Evolutionary conservation across 1,139 yeast species (phyloP).

Genomic region (Spencermartinsiella ligniputridi): DNA sequence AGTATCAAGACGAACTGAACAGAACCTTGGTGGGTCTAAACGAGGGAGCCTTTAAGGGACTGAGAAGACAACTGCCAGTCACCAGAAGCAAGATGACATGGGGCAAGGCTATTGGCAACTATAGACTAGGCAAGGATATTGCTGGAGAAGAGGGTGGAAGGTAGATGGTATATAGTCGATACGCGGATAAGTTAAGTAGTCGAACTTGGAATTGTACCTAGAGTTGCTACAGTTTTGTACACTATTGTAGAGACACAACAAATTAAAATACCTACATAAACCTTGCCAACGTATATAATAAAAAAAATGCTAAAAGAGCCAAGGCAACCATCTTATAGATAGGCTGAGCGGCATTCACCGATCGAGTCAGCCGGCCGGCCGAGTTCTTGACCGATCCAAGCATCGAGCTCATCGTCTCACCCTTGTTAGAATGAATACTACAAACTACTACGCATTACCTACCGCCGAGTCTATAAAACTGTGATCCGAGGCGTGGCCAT

Average conservation of each 20-base stretch:
- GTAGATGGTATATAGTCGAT: too few species aligned
- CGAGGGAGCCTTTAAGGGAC: conserved; percentile 73
- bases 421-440: conserved; percentile 12
- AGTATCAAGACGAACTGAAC: conserved; percentile 56
- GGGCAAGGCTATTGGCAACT: conserved; percentile 91
- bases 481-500: conserved; percentile 56
- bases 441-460: conserved; percentile 9
- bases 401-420: conserved; percentile 52
- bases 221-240: too few species aligned
- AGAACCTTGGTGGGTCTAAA: conserved; percentile 67
- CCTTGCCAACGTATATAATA: conserved; percentile 63
- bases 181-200: too few species aligned
- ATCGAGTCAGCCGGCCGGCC: conserved; percentile 59
- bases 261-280: conserved; percentile 35
- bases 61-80: conserved; percentile 88
- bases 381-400: conserved; percentile 60
- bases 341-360: conserved; percentile 54
- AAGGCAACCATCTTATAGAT: conserved; percentile 53
- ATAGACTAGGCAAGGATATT: conserved; percentile 80
- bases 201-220: too few species aligned
- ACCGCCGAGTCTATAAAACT: conserved; percentile 47
- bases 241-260: too few species aligned
- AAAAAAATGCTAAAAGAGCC: conserved; percentile 57
- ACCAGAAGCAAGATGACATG: conserved; percentile 89
- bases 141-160: conserved; percentile 16